Conservation (phyloP, 306 rosid genomes). For the Dryas octopetala region DNA sequence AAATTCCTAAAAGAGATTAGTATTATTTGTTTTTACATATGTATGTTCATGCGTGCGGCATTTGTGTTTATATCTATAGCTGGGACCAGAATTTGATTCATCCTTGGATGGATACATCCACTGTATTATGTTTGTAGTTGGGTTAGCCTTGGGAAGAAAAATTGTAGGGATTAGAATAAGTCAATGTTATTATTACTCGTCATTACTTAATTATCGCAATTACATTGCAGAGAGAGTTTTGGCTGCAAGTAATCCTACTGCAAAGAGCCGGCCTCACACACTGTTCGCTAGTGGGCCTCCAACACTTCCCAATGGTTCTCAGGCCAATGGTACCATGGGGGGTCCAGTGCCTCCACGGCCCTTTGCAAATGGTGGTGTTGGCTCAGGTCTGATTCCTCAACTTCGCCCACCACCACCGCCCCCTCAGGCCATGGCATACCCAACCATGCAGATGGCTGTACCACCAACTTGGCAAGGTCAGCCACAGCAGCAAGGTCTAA, state of each 20-base stretch:
- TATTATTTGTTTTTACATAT: neutral
- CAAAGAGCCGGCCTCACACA: conserved; percentile 95
- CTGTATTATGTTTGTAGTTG: neutral
- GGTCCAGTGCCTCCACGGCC: conserved; percentile 81
- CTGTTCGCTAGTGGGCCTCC: conserved; percentile 97
- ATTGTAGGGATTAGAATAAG: neutral
- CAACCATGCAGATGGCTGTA: conserved; percentile 58
- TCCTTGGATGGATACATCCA: neutral
- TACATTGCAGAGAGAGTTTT: conserved; percentile 79
- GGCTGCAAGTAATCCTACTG: conserved; percentile 95
- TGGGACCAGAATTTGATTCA: neutral
- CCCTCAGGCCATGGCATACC: conserved; percentile 69
- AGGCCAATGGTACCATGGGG: conserved; percentile 54
- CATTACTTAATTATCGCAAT: conserved; percentile 11
- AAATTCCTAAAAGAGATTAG: neutral
- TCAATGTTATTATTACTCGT: neutral
- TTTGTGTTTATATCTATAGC: neutral
- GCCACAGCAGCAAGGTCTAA: conserved; percentile 73
- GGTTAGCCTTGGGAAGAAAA: neutral
- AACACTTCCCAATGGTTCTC: conserved; percentile 61
- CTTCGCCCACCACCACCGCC: conserved; percentile 86
- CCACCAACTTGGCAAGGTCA: conserved; percentile 77
- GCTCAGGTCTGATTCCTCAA: conserved; percentile 53
- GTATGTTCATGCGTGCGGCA: neutral
- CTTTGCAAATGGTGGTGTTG: conserved; percentile 62